These are phyloP conservation scores for Scutellaria barbata DNA, from an alignment of 257 asterid genomes.

Conservation along the genomic window DNA sequence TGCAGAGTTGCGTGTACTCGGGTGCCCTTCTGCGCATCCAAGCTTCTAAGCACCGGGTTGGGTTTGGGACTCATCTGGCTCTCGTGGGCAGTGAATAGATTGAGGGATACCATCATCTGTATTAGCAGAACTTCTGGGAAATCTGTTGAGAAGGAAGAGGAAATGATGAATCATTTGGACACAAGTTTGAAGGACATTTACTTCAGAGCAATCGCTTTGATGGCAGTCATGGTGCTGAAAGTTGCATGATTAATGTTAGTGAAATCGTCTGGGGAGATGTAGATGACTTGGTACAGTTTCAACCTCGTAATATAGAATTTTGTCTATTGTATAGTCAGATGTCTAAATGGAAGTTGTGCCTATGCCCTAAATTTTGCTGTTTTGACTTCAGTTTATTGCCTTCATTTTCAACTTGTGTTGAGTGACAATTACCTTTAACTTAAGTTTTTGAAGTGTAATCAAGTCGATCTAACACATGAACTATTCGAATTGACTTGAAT, in stretches of 20 bases:
- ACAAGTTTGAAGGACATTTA: constrained; percentile 63
- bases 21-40: constrained; percentile 61
- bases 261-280: neutral
- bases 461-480: too few relatives aligned
- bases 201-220: constrained; percentile 61
- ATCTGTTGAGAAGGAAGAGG: constrained; percentile 50
- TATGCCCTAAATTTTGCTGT: constrained; percentile 25
- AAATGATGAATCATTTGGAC: constrained; percentile 65
- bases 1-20: constrained; percentile 65
- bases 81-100: constrained; percentile 75
- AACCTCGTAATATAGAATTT: neutral
- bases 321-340: constrained; percentile 26
- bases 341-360: neutral
- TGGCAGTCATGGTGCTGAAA: constrained; percentile 68
- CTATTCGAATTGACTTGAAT: too few relatives aligned
- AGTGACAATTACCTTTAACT: too few relatives aligned
- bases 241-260: constrained; percentile 47
- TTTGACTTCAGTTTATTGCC: neutral
- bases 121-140: constrained; percentile 60
- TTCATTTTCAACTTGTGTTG: neutral
- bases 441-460: too few relatives aligned
- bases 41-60: constrained; percentile 67
- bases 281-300: neutral
- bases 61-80: constrained; percentile 92
- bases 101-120: constrained; percentile 68